Evolutionary conservation across 192 early-diverging fungal genomes (phyloP), one percentile per base, ranked within the genome.

Genomic region (Gryganskiella cystojenkinii): DNA sequence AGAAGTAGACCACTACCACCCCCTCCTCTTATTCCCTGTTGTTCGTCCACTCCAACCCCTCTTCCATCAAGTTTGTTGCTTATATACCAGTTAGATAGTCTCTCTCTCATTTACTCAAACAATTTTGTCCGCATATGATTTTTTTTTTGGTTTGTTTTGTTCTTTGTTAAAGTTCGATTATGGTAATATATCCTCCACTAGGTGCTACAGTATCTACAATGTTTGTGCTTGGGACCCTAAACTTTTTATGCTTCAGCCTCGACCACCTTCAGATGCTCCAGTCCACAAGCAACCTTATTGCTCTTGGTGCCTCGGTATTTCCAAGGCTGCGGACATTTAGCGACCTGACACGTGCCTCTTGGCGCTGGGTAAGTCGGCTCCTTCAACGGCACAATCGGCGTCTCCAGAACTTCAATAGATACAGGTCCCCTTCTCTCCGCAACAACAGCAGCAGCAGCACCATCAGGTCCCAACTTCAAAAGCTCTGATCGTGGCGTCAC

Each of bases 251-350:
- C 61, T 22, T 46, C 72, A 4, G 71, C 52, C 43, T 83, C 78
- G 7, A 83, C 22, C 45, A 61, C 13, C 35, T 80, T 75, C 19
- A 83, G 52, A 54, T 91, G 90, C n/a, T 85, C 84, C 42, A 91
- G 76, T 24, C 87, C 89, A 58, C 90, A 91, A 0, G 87, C 88
- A 40, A 85, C 78, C 43, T 83, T 83, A 11, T 81, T 69, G 27
- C 70, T 85, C 53, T 83, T 85, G 19, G 55, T 46, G 25, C 70
- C 71, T 10, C 80, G 76, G 67, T 92, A 92, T 69, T 85, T 88
- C 67, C 90, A 90, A 30, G 69, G 72, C 44, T 81, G 60, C 14
- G 53, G 22, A 49, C 89, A 90, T 13, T 84, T 81, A 13, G 55
- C 15, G 0, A 89, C 73, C 0, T 85, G 80, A 67, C 89, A 92